Evolutionary conservation across 176 grass and related monocot genomes (phyloP).

Genomic region (Leersia perrieri): DNA sequence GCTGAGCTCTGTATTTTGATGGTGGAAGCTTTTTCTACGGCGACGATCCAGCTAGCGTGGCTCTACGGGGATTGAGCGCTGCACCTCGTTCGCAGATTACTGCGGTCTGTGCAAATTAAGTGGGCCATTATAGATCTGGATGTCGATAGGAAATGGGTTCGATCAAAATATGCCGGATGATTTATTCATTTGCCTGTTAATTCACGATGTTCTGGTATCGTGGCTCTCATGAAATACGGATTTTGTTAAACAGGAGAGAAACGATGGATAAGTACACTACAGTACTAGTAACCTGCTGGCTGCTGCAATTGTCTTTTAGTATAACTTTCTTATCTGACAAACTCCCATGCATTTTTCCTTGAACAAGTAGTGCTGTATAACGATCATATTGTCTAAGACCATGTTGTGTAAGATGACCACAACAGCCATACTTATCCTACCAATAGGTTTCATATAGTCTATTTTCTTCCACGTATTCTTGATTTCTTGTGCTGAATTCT

Average conservation of each 20-base stretch:
- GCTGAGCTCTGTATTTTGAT: background rate
- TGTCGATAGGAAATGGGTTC: background rate
- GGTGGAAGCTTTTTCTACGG: background rate
- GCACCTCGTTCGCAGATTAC: background rate
- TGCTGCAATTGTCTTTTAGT: background rate
- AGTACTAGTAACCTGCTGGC: background rate
- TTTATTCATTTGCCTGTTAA: too few species aligned
- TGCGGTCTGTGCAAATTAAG: background rate
- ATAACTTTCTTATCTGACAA: background rate
- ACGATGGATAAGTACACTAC: background rate
- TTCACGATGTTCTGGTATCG: background rate
- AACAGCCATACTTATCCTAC: background rate
- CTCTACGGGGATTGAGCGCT: background rate
- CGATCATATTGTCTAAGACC: background rate
- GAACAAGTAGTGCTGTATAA: background rate
- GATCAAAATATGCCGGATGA: background rate
- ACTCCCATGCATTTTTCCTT: background rate
- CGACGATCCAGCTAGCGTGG: background rate
- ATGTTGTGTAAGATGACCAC: background rate
- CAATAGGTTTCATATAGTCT: background rate
- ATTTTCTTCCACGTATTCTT: background rate
- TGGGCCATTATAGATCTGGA: background rate
- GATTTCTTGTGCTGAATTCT: background rate
- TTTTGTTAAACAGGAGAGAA: background rate
- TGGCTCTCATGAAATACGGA: background rate